phyloP scores from a whole-genome alignment of 768 basidiomycete species.

The Trametes sanguinea region DNA sequence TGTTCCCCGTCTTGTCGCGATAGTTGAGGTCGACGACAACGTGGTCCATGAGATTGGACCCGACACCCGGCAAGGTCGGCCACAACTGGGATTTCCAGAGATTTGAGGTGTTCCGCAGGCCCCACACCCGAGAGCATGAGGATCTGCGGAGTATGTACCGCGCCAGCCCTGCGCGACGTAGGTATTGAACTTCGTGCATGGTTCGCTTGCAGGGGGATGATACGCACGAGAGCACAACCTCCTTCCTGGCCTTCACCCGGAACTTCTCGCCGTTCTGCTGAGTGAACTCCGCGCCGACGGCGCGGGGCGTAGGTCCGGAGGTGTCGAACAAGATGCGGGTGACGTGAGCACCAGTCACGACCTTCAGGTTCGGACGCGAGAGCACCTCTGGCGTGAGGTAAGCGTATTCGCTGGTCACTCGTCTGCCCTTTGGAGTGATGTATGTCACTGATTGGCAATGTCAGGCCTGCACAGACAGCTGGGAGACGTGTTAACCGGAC shows the following conservation, averaged over 20 bases:
- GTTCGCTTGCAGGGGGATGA: not conserved
- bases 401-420: conserved; percentile 65
- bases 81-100: conserved; percentile 55
- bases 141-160: conserved; percentile 61
- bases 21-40: conserved; percentile 52
- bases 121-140: conserved; percentile 80
- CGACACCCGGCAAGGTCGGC: conserved; percentile 75
- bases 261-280: conserved; percentile 42
- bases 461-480: not conserved
- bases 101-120: conserved; percentile 55
- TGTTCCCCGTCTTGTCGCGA: conserved; percentile 50
- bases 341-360: conserved; percentile 56
- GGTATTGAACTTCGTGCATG: not conserved
- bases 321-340: conserved; percentile 60
- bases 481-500: not conserved
- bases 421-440: conserved; percentile 49
- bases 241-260: conserved; percentile 51
- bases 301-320: conserved; percentile 40
- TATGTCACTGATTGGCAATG: conserved; percentile 57
- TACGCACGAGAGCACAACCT: conserved; percentile 63
- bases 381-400: conserved; percentile 70
- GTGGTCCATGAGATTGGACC: conserved; percentile 74
- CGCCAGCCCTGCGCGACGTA: conserved; percentile 48
- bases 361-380: conserved; percentile 62
- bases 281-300: conserved; percentile 64